phyloP scores from a whole-genome alignment of 2,329 filamentous ascomycete species.

The Fusarium lyarnte region DNA sequence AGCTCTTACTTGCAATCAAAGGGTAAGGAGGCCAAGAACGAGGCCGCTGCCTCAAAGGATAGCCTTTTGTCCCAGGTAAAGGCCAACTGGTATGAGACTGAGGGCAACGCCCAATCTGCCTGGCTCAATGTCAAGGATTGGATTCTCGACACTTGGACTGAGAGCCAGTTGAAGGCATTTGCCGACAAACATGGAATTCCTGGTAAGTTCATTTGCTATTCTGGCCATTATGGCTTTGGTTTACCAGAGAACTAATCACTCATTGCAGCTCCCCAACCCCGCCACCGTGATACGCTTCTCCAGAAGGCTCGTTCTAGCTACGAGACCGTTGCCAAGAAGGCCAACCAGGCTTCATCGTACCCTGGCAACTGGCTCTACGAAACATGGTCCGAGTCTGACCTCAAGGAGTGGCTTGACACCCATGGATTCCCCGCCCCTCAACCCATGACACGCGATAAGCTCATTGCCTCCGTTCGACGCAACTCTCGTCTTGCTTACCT shows the following conservation, averaged over 20 bases:
- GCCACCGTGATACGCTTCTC: conserved; percentile 83
- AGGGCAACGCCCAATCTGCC: conserved; percentile 77
- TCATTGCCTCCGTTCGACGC: conserved; percentile 89
- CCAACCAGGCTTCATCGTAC: conserved; percentile 81
- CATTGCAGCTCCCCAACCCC: conserved; percentile 77
- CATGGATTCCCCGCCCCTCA: conserved; percentile 89
- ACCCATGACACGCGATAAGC: conserved; percentile 82
- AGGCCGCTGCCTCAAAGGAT: conserved; percentile 74
- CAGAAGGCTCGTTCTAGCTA: conserved; percentile 83
- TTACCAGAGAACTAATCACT: not conserved
- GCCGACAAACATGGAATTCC: conserved; percentile 89
- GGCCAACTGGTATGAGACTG: conserved; percentile 79
- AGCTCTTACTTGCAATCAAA: conserved; percentile 74
- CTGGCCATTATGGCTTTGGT: too few relatives aligned
- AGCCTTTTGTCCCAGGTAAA: conserved; percentile 75
- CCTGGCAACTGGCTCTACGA: conserved; percentile 95
- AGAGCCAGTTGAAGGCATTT: conserved; percentile 93
- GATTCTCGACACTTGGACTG: conserved; percentile 95
- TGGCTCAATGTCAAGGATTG: conserved; percentile 82
- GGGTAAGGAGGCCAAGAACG: conserved; percentile 74
- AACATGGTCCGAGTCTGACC: conserved; percentile 89
- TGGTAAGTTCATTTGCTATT: conserved; percentile 50
- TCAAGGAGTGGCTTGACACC: conserved; percentile 93
- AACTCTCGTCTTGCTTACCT: conserved; percentile 85
- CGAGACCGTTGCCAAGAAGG: conserved; percentile 77